phyloP scores from a whole-genome alignment of 2,329 filamentous ascomycete genomes.

The Ascochyta rabiei region DNA sequence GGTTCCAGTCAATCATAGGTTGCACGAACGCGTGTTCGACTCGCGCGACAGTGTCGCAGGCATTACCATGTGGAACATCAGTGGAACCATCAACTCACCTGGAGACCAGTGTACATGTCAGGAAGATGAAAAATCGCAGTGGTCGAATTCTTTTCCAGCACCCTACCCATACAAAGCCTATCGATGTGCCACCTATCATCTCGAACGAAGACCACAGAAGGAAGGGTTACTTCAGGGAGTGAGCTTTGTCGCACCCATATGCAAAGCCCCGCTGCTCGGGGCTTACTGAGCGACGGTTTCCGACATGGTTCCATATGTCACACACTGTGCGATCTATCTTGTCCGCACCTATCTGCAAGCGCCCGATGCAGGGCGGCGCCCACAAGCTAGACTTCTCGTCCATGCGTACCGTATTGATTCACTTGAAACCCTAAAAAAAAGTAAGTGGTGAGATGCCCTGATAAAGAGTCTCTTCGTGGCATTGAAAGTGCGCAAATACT shows the following conservation, averaged over 20 bases:
- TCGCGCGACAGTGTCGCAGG: not conserved
- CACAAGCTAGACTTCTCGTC: not conserved
- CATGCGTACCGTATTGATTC: not conserved
- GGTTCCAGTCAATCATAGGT: not conserved
- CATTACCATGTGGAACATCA: not conserved
- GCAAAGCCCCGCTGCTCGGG: not conserved
- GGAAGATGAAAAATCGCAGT: not conserved
- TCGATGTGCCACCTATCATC: not conserved
- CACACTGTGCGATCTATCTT: slow-evolving; percentile 1
- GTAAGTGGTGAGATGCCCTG: slow-evolving; percentile 9
- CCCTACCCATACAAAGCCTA: not conserved
- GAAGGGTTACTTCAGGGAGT: not conserved
- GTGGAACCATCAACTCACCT: too few relatives aligned
- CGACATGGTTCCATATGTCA: not conserved
- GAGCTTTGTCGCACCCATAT: not conserved
- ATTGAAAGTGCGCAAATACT: slow-evolving; percentile 30
- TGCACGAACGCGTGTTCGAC: not conserved
- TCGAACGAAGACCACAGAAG: not conserved
- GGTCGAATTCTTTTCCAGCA: not conserved
- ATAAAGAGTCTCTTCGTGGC: slow-evolving; percentile 6
- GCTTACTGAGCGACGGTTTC: not conserved
- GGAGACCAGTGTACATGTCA: not conserved
- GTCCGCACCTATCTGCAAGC: slow-evolving; percentile 1
- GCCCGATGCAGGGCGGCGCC: not conserved
- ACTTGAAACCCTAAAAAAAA: not conserved